Evolutionary conservation across 1,139 yeast species (phyloP), one percentile per base, ranked within the genome.

Genomic region (Taphrina confusa): DNA sequence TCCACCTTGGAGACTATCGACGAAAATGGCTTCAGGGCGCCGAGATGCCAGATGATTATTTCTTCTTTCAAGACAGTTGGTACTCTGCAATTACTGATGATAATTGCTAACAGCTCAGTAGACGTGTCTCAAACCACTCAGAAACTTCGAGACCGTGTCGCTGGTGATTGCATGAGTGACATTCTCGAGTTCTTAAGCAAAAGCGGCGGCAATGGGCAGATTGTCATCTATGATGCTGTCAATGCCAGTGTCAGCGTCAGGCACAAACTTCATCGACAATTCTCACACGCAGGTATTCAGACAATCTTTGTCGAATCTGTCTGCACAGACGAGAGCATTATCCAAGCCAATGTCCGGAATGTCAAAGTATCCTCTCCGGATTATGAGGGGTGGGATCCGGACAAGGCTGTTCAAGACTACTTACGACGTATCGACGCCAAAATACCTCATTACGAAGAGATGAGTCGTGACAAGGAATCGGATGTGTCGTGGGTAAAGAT

Each of bases 181-280:
- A 82, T 92, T 71, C 72, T 80, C 61, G 75, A 76, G 42, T 92
- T 23, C 14, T 45, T 54, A 12, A 33, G 89, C 71, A 89, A 87
- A 71, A 80, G 80, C 63, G 80, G 82, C 36, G 88, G 85, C 65
- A 80, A 79, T 69, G 73, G 74, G 11, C 98, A 92, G 74, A 88
- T 94, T 27, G 98, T 96, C 14, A 87, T 94, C 37, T 92, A 89
- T 71, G 99, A 92, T 73, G 98, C 97, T 0, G 88, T 92, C 62
- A 92, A 94, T 72, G 95, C 95, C 1, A 75, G 85, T 50, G 82
- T 85, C 16, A 79, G 79, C 60, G 86, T 85, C 66, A 79, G 98
- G 66, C 69, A 78, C 16, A 80, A 79, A 30, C 74, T 92, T 59
- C 80, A 80, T 52, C 76, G 77, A 42, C 74, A 74, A 61, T 83